Conservation (phyloP, 2,329 filamentous ascomycete genomes). For the Trichoderma hamatum region DNA sequence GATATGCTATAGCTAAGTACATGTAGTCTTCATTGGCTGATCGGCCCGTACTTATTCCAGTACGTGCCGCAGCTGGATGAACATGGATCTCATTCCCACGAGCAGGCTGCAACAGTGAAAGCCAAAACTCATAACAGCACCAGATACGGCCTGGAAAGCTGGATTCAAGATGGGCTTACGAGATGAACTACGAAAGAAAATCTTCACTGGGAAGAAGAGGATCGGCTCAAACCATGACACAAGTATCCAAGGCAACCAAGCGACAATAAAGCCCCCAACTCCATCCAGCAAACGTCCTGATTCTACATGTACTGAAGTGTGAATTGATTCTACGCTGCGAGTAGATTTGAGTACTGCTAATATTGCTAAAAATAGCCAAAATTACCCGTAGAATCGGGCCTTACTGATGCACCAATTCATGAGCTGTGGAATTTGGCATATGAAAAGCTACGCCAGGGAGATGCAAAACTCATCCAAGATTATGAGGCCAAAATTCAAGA, state of each 20-base stretch:
- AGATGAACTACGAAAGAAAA: not conserved
- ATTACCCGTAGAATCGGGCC: not conserved
- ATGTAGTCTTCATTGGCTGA: not conserved
- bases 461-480: not conserved
- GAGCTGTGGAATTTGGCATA: not conserved
- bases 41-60: not conserved
- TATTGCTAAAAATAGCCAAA: not conserved
- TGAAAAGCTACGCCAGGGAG: not conserved
- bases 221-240: not conserved
- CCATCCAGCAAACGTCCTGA: not conserved
- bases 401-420: not conserved
- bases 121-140: not conserved
- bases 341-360: not conserved
- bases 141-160: not conserved
- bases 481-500: not conserved
- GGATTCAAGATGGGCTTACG: not conserved
- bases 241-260: not conserved
- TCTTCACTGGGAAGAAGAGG: not conserved
- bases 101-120: no score
- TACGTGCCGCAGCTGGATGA: not conserved
- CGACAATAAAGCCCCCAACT: not conserved
- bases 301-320: not conserved
- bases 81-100: not conserved
- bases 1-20: no score
- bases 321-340: not conserved